Conservation (phyloP, 352 stramenopile species). For the Thalassiosira hispida region DNA sequence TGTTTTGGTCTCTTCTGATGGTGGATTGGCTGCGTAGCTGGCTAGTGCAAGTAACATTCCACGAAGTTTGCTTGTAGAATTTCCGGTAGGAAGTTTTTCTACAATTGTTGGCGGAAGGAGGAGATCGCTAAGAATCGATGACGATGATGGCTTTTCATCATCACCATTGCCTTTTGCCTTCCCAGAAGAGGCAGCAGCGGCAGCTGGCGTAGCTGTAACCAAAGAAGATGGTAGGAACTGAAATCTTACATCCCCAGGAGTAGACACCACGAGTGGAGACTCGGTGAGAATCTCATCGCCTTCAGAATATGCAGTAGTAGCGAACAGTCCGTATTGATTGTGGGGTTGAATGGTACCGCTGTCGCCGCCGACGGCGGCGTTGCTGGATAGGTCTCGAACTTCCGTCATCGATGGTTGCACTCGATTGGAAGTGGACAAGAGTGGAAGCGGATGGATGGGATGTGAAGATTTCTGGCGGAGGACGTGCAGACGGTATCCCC, state of each 20-base stretch:
- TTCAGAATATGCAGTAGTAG: conserved; percentile 55
- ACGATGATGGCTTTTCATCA: not conserved
- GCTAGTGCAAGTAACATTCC: conserved; percentile 69
- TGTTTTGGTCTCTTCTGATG: conserved; percentile 25
- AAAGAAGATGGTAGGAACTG: conserved; percentile 30
- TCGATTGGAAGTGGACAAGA: too few relatives aligned
- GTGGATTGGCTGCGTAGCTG: conserved; percentile 43
- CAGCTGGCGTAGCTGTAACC: not conserved
- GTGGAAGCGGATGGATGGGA: too few relatives aligned
- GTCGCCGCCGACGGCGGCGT: not conserved
- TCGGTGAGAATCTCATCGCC: conserved; percentile 78
- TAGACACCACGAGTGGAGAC: conserved; percentile 56
- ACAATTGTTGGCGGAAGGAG: conserved; percentile 16
- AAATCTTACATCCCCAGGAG: conserved; percentile 20
- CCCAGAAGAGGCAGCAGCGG: not conserved
- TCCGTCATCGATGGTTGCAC: conserved; percentile 47
- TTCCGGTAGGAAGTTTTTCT: conserved; percentile 2
- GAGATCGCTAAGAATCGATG: conserved; percentile 12
- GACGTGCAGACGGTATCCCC: too few relatives aligned
- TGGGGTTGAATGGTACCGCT: not conserved
- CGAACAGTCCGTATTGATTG: conserved; percentile 69
- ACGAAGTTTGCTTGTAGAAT: conserved; percentile 52
- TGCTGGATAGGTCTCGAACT: conserved; percentile 35
- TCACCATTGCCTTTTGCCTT: not conserved
- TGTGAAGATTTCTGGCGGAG: too few relatives aligned